Base-by-base conservation (phyloP, 495 filamentous ascomycete genomes). In the Podospora tetraspora region DNA sequence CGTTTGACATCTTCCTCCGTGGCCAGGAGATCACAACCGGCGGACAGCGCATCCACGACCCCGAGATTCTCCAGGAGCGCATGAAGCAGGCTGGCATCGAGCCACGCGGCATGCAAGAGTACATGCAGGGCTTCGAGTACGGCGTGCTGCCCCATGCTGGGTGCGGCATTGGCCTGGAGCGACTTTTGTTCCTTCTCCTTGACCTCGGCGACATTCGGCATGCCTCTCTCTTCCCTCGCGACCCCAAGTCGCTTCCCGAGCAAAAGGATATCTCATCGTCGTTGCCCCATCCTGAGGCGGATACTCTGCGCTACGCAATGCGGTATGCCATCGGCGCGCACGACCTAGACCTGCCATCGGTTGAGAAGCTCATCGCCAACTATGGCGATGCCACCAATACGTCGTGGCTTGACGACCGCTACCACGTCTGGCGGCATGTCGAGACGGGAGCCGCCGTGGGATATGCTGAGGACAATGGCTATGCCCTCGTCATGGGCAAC, bases 1-100 rank as follows among this genome's bases (percentile, higher is more conserved):
- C 94, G 0, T 97, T 97, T 70, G 93, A 97, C 77, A 94, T 97
- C 73, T 97, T 97, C 80, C 84, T 97, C 63, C 91, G 94, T 12
- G 94, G 94, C 6, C 94, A 97, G 75, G 94, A 97, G 76, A 96
- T 97, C 69, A 88, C 94, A 5, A 92, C 90, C 1, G 93, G 94
- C 63, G 94, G 93, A 10, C 93, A 97, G 77, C 91, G 94, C 86
- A 92, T 97, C 69, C 92, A 97, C 76, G 88, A 93, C 65, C 84
- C 92, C 1, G 78, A 83, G 25, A 85, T 91, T 72, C 82, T 97
- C n/a, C 83, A 89, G 37, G 85, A 90, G 69, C 89, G 90, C 59
- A 92, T 97, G 91, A 85, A 86, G 70, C 84, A 84, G 29, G 81
- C 86, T 23, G 92, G 92, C 56, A 87, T 97, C 37, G 87, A 93